Base-by-base conservation (phyloP, 2,329 filamentous ascomycete genomes). In the Dactylellina parvicollis region DNA sequence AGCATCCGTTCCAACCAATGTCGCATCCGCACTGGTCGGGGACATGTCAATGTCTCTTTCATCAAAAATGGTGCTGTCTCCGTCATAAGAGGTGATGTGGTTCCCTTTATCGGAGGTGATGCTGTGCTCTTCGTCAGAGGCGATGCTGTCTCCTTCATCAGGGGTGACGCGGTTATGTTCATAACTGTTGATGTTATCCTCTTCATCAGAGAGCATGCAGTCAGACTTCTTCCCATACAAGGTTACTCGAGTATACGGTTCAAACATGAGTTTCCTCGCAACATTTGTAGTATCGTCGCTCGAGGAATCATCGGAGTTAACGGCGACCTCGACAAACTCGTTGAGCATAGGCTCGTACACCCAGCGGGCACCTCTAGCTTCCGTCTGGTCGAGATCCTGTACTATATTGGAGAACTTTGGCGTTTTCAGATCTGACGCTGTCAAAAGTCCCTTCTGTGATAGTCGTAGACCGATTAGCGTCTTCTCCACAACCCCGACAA, bases 311-410 rank as follows among this genome's bases (percentile, higher is more conserved):
- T 65, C 49, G 14, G 59, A 52, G 18, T 42, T 60, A 1, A 46
- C 28, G n/a, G 46, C 42, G n/a, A 59, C 60, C 26, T 73, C 69
- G 0, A 73, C 69, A 60, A 60, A 73, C 16, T 73, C 69, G 24
- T 73, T 73, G 12, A 73, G 30, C 69, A 73, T 73, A 22, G 69
- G 69, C n/a, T 73, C 69, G 32, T 65, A 73, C 12, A 57, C 54
- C 69, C 69, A 73, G n/a, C 60, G 60, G 22, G 36, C 61, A 16
- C 50, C 66, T 24, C 38, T 60, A 20, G 46, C 69, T 32, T 66
- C 69, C 12, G 57, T 73, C 32, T 65, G 61, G 16, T 60, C 69
- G 16, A 73, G 22, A 38, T 73, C 69, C 18, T 54, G 55, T 49
- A 73, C 30, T 28, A 73, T 20, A 24, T 66, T 73, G 20, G 69